Percentiles rank a stretch among this genome's conserved stretches.
Evolutionary conservation across 1,139 yeast genomes (phyloP).

Genomic region (Sugiyamaella pinicola): DNA sequence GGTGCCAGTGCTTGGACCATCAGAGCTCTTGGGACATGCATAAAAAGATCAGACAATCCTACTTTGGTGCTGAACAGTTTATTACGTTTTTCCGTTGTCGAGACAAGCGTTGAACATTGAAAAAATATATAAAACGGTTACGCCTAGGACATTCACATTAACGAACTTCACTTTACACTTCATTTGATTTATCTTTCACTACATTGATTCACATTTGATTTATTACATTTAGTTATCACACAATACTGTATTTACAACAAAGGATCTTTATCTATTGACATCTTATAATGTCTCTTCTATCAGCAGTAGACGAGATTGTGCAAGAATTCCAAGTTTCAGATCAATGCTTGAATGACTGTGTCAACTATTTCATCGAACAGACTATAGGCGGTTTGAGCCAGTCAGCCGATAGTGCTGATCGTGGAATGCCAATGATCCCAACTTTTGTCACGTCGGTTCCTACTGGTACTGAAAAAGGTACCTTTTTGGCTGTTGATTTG

Average conservation of each 20-base stretch:
- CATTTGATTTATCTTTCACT: no score
- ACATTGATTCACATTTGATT: no score
- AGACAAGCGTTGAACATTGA: no score
- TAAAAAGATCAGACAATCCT: background rate
- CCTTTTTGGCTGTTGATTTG: constrained; percentile 76
- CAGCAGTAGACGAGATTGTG: constrained; percentile 53
- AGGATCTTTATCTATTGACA: no score
- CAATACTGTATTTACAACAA: no score
- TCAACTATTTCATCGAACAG: constrained; percentile 62
- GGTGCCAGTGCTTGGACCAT: no score
- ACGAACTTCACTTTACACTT: no score
- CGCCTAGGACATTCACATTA: no score
- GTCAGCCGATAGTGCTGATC: constrained; percentile 42
- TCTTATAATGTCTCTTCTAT: constrained; percentile 19
- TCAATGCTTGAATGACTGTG: constrained; percentile 56
- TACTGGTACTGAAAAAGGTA: constrained; percentile 79
- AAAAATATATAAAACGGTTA: no score
- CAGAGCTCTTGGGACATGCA: no score
- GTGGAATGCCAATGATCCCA: constrained; percentile 84
- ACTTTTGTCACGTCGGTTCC: constrained; percentile 81
- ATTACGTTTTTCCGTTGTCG: background rate
- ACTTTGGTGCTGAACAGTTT: background rate
- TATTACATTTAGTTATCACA: no score
- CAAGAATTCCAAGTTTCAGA: constrained; percentile 57
- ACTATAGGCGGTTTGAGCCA: constrained; percentile 63